Conservation (phyloP, 495 filamentous ascomycete species). For the Cercophora scortea region DNA sequence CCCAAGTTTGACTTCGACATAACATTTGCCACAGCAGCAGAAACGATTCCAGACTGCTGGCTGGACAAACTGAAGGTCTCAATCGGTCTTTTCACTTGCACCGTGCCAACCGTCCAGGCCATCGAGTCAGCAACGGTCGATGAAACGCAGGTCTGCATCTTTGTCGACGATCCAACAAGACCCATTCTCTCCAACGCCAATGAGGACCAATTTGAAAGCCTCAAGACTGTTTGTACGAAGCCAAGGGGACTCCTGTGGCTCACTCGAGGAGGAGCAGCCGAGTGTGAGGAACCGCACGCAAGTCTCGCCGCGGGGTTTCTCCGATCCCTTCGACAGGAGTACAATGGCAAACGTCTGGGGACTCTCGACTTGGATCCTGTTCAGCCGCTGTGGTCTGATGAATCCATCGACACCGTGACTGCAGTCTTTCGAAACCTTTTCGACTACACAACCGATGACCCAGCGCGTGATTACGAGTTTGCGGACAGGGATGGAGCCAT, state of each 20-base stretch:
- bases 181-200: constrained; percentile 21
- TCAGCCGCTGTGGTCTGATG: constrained; percentile 6
- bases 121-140: constrained; percentile 8
- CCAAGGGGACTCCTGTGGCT: constrained; percentile 39
- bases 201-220: constrained; percentile 11
- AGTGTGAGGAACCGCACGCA: constrained; percentile 15
- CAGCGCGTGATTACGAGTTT: constrained; percentile 20
- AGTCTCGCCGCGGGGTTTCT: constrained; percentile 25
- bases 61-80: constrained; percentile 18
- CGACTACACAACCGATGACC: constrained; percentile 4
- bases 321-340: constrained; percentile 24
- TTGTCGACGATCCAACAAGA: constrained; percentile 24
- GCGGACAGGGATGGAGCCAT: constrained; percentile 17
- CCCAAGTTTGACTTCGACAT: constrained; percentile 20
- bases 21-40: constrained; percentile 9
- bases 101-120: constrained; percentile 13
- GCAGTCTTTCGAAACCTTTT: constrained; percentile 17
- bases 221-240: constrained; percentile 21
- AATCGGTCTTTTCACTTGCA: constrained; percentile 18
- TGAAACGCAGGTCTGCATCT: constrained; percentile 21
- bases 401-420: constrained; percentile 13
- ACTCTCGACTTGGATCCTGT: constrained; percentile 19
- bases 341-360: constrained; percentile 16
- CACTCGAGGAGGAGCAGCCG: constrained; percentile 36
- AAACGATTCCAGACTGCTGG: constrained; percentile 4